Percentiles rank a stretch among this genome's conserved stretches.
phyloP scores from a whole-genome alignment of 2,329 filamentous ascomycete species.

The Colletotrichum sp. region DNA sequence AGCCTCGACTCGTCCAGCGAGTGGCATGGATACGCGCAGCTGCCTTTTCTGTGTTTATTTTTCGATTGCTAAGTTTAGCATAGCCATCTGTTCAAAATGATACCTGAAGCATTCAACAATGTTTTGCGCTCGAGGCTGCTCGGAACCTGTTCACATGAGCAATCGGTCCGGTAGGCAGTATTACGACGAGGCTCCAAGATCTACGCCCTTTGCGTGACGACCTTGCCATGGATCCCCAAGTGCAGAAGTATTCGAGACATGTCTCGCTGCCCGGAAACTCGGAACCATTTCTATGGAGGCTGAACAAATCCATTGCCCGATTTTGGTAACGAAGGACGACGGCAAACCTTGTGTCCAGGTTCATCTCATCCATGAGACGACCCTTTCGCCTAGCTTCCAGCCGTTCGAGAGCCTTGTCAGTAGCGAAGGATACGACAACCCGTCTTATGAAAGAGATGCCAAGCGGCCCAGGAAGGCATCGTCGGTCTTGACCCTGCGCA shows the following conservation, averaged over 20 bases:
- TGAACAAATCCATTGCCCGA: background rate
- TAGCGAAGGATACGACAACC: background rate
- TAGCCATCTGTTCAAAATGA: constrained; percentile 7
- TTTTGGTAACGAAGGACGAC: background rate
- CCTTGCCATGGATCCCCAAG: background rate
- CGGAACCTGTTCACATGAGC: too few relatives aligned
- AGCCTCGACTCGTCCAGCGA: background rate
- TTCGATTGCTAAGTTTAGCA: background rate
- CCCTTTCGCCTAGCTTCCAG: background rate
- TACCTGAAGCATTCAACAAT: background rate
- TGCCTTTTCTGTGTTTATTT: background rate
- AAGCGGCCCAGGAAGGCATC: background rate
- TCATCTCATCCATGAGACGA: background rate
- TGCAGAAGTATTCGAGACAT: background rate
- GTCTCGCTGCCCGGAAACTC: background rate
- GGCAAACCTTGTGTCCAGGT: background rate
- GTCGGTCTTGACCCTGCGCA: background rate
- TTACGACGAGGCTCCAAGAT: background rate
- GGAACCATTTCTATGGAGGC: background rate
- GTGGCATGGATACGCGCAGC: background rate
- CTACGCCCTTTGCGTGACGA: background rate
- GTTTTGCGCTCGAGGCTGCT: too few relatives aligned
- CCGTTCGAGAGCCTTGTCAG: background rate
- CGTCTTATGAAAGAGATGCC: background rate
- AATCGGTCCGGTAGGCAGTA: background rate